These are phyloP conservation scores for Calonectria crousiana DNA, from an alignment of 2,329 filamentous ascomycete species.

Conservation along the genomic window DNA sequence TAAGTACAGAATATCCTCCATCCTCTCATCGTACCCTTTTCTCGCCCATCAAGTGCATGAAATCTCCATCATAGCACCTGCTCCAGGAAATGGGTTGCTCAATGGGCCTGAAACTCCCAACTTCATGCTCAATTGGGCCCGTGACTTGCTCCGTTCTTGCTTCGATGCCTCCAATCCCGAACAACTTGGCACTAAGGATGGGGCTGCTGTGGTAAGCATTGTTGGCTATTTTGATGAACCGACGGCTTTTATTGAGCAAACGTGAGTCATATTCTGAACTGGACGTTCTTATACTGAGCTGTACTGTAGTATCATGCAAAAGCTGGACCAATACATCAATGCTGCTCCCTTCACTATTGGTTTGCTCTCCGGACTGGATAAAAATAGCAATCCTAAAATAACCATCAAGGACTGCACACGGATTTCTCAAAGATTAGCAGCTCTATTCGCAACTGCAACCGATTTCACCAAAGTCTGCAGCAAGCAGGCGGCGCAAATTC, in stretches of 20 bases:
- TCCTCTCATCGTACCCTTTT: not conserved
- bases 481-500: not conserved
- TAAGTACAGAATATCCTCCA: not conserved
- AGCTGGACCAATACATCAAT: not conserved
- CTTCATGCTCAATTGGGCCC: slow-evolving; percentile 27
- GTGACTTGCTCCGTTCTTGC: not conserved
- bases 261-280: not conserved
- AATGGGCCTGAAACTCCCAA: not conserved
- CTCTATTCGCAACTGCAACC: not conserved
- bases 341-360: not conserved
- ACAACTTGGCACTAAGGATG: not conserved
- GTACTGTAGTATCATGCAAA: not conserved
- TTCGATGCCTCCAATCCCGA: not conserved
- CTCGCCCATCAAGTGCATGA: slow-evolving; percentile 15
- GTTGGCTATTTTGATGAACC: not conserved
- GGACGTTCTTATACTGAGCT: not conserved
- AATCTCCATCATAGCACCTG: slow-evolving; percentile 15
- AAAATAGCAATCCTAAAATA: not conserved
- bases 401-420: too few species aligned
- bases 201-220: not conserved
- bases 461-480: not conserved
- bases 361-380: not conserved
- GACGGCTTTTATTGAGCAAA: not conserved
- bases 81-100: not conserved
- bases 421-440: not conserved